Evolutionary conservation across 2,329 filamentous ascomycete species (phyloP), one percentile per base, ranked within the genome.

Genomic region (Colletotrichum sp.): DNA sequence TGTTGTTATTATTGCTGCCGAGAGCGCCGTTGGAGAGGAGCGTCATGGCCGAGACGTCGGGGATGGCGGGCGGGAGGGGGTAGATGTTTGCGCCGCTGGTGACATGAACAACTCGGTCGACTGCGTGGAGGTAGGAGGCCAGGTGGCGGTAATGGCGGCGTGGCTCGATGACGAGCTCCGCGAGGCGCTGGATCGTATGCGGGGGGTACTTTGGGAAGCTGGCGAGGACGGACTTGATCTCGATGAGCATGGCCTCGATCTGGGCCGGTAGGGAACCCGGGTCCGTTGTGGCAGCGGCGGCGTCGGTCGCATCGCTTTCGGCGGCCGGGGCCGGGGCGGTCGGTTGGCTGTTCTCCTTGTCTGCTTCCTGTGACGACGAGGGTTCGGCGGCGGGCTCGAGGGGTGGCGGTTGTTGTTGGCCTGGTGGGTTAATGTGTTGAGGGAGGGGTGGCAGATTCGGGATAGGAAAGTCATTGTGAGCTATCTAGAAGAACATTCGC

Each of bases 61-160:
- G 88, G 9, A 93, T 85, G 16, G 92, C 91, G 1, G 92, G 91
- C 2, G 95, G 95, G 2, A 99, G 91, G 1, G 97, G 97, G 82
- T 98, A 99, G 73, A 93, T 89, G 78, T 94, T 93, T 24, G 93
- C 92, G 30, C 93, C 91, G 48, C 95, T 98, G 13, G 96, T 98
- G 72, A 99, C 97, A 72, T 94, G 95, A 28, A 98, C 92, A 26
- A 98, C 94, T 72, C 97, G 93, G 83, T 99, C 95, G 65, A 99
- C 91, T 4, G 97, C 97, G 80, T 97, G 94, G 13, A 99, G 92
- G 83, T 97, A 99, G 13, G 96, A 91, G 1, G 95, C 92, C 4
- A 99, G 90, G 69, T 93, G 94, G 77, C 91, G 92, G 87, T 99
- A 98, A 85, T 98, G 94, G 71, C 90, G 89, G 76, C 88, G 93